These are phyloP conservation scores for Coemansia reversa DNA, from an alignment of 192 early-diverging fungal species.

Conservation along the genomic window DNA sequence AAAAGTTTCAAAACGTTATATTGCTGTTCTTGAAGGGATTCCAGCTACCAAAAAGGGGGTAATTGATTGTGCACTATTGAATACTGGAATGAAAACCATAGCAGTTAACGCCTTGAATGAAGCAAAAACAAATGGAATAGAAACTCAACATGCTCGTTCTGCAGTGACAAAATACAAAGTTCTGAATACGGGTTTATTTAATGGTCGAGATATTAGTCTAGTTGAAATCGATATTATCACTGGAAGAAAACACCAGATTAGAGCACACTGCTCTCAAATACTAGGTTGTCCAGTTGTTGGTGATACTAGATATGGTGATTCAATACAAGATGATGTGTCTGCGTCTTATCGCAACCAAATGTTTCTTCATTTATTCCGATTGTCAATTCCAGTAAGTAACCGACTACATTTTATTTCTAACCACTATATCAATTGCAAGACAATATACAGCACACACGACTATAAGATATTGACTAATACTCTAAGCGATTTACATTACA, in stretches of 20 bases:
- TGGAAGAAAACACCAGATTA: constrained; percentile 45
- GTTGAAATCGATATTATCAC: constrained; percentile 30
- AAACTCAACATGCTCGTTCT: constrained; percentile 5
- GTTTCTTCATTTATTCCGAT: constrained; percentile 27
- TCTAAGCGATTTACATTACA: no score
- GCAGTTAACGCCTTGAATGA: background rate
- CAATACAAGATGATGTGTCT: background rate
- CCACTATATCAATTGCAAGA: no score
- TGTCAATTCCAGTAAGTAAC: constrained; percentile 19
- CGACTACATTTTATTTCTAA: background rate
- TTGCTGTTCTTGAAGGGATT: constrained; percentile 23
- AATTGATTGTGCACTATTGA: constrained; percentile 11
- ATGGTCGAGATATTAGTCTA: background rate
- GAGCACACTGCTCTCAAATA: constrained; percentile 35
- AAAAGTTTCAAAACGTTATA: constrained; percentile 19
- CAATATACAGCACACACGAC: no score
- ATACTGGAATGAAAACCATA: background rate
- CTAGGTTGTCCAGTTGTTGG: constrained; percentile 34
- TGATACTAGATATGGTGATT: constrained; percentile 21
- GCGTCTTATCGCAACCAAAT: background rate
- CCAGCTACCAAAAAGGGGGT: constrained; percentile 5
- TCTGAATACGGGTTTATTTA: constrained; percentile 11
- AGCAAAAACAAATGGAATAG: background rate
- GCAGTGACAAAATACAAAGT: constrained; percentile 24
- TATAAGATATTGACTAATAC: no score